Conservation (phyloP, 768 basidiomycete genomes). For the Boletus fagicola region DNA sequence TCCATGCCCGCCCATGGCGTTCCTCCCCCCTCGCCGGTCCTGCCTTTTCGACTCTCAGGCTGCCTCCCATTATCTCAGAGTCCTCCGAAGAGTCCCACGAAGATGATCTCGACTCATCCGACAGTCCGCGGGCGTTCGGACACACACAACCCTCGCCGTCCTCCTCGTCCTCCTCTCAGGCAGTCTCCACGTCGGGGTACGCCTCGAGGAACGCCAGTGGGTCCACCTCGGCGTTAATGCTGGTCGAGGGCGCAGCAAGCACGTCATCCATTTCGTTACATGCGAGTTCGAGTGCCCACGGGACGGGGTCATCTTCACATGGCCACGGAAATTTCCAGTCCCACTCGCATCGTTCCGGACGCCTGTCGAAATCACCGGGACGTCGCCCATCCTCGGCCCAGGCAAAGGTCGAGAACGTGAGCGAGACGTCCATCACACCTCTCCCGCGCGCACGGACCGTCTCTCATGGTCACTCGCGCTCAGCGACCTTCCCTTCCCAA, state of each 20-base stretch:
- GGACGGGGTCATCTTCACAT: conserved; percentile 21
- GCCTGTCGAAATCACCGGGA: conserved; percentile 11
- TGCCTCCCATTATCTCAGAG: conserved; percentile 25
- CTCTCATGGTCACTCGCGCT: conserved; percentile 20
- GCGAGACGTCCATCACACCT: conserved; percentile 4
- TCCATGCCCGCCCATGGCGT: conserved; percentile 28
- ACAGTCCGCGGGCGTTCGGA: not conserved
- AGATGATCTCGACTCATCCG: not conserved
- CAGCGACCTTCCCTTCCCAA: conserved; percentile 10
- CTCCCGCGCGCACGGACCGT: conserved; percentile 25
- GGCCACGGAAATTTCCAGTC: conserved; percentile 6
- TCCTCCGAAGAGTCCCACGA: conserved; percentile 21
- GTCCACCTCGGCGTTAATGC: conserved; percentile 3
- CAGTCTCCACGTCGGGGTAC: conserved; percentile 16
- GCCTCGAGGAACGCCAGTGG: conserved; percentile 14
- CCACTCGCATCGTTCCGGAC: conserved; percentile 4
- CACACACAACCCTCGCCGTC: conserved; percentile 11
- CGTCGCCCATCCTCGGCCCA: conserved; percentile 11
- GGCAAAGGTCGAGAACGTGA: not conserved
- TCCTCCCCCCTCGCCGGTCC: conserved; percentile 31
- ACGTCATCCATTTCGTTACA: conserved; percentile 23
- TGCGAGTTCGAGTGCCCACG: conserved; percentile 8
- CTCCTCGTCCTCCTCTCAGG: conserved; percentile 18
- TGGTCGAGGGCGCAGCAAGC: conserved; percentile 20
- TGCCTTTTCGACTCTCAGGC: conserved; percentile 25